Percentiles rank a stretch among this genome's conserved stretches.
phyloP scores from a whole-genome alignment of 23 red algal species.

The Chondrus crispus region DNA sequence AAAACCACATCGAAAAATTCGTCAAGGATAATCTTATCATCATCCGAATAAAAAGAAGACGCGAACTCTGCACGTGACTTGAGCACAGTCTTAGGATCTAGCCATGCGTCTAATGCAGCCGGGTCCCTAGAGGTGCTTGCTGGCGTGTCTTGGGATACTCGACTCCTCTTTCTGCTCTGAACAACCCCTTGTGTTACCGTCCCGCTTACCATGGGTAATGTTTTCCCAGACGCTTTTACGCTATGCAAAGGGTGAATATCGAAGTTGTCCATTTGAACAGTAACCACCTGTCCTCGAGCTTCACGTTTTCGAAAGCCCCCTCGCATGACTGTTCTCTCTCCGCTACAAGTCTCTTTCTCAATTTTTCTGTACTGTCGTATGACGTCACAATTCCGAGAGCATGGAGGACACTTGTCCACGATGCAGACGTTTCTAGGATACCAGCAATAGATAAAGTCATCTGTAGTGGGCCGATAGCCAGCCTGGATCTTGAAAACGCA shows the following conservation, averaged over 20 bases:
- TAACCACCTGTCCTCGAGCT: not conserved
- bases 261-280: not conserved
- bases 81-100: not conserved
- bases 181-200: constrained; percentile 1
- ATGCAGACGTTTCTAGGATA: not conserved
- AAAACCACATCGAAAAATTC: not conserved
- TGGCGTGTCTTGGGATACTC: no score
- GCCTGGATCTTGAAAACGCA: not conserved
- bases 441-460: not conserved
- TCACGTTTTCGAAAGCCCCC: not conserved
- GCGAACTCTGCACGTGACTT: not conserved
- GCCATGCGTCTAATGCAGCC: no score
- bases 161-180: not conserved
- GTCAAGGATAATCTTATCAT: not conserved
- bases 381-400: not conserved
- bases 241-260: not conserved
- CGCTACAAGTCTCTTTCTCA: not conserved
- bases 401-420: constrained; percentile 4
- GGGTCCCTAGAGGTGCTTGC: no score
- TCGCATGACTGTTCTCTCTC: not conserved
- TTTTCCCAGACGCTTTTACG: not conserved
- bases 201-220: not conserved
- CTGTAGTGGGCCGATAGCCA: not conserved
- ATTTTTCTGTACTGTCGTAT: not conserved
- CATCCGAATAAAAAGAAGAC: not conserved